These are phyloP conservation scores for Durusdinium trenchii DNA, from an alignment of 73 alveolate species.

Conservation along the genomic window DNA sequence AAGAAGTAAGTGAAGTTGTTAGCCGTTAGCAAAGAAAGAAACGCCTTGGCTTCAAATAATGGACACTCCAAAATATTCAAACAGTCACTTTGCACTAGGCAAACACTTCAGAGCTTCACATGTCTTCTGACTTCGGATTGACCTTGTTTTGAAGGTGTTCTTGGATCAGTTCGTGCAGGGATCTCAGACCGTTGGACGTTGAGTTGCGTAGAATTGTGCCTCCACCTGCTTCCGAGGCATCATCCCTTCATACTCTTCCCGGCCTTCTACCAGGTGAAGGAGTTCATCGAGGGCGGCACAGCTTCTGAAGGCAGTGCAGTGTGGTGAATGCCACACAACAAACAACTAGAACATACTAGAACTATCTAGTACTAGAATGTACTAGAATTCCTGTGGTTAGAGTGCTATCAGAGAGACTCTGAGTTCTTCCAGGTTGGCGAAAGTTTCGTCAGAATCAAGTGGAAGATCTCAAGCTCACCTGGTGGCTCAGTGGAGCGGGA, in stretches of 20 bases:
- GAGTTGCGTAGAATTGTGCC: neutral
- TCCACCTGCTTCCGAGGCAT: constrained; percentile 19
- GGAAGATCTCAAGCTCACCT: constrained; percentile 46
- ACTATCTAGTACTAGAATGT: too few species aligned
- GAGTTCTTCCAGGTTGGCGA: constrained; percentile 78
- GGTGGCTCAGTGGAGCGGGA: neutral
- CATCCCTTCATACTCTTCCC: constrained; percentile 92
- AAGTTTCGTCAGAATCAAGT: constrained; percentile 68
- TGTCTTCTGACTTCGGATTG: neutral
- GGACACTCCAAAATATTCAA: too few species aligned
- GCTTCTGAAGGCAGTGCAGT: constrained; percentile 11
- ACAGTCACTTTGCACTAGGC: too few species aligned
- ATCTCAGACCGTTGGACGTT: neutral
- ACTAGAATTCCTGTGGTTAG: too few species aligned
- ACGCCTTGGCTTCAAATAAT: too few species aligned
- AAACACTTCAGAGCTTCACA: neutral
- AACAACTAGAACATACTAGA: too few species aligned
- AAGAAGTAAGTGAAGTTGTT: too few species aligned
- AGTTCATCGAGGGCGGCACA: constrained; percentile 87
- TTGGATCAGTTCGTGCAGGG: constrained; percentile 61
- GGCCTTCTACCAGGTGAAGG: constrained; percentile 92
- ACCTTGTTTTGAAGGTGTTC: neutral
- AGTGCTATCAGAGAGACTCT: too few species aligned
- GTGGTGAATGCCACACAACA: too few species aligned
- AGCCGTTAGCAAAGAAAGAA: too few species aligned